phyloP scores from a whole-genome alignment of 495 filamentous ascomycete genomes.

The Aspergillus haitiensis region DNA sequence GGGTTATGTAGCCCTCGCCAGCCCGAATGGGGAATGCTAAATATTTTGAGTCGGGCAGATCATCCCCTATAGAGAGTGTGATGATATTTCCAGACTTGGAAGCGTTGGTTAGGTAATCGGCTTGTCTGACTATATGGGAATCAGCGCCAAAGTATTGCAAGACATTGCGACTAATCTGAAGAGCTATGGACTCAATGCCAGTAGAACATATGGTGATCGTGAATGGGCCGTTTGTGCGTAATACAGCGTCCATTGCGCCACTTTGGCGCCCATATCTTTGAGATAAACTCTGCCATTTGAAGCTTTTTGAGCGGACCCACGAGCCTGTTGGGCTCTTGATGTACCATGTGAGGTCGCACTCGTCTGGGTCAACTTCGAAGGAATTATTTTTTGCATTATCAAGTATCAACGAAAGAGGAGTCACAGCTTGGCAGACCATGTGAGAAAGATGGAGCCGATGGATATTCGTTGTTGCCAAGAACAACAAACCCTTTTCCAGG shows the following conservation, averaged over 20 bases:
- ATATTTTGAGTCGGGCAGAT: slow-evolving; percentile 6
- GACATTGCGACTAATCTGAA: slow-evolving; percentile 60
- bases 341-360: slow-evolving; percentile 19
- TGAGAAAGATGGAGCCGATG: slow-evolving; percentile 38
- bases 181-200: slow-evolving; percentile 35
- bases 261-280: slow-evolving; percentile 46
- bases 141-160: slow-evolving; percentile 61
- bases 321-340: slow-evolving; percentile 14
- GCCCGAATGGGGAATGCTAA: slow-evolving; percentile 25
- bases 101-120: neutral
- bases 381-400: slow-evolving; percentile 20
- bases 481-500: slow-evolving; percentile 25
- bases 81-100: slow-evolving; percentile 35
- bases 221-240: slow-evolving; percentile 47
- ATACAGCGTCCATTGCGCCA: slow-evolving; percentile 53
- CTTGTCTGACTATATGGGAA: slow-evolving; percentile 39
- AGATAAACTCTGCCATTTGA: slow-evolving; percentile 27
- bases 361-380: slow-evolving; percentile 12
- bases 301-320: slow-evolving; percentile 23
- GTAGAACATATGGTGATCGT: slow-evolving; percentile 37
- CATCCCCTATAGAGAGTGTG: slow-evolving; percentile 29
- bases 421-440: neutral
- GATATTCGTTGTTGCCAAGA: slow-evolving; percentile 41
- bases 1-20: slow-evolving; percentile 15
- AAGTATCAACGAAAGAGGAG: slow-evolving; percentile 27